phyloP scores from a whole-genome alignment of 371 early-diverging fungal species.

The Mucor velutinosus region DNA sequence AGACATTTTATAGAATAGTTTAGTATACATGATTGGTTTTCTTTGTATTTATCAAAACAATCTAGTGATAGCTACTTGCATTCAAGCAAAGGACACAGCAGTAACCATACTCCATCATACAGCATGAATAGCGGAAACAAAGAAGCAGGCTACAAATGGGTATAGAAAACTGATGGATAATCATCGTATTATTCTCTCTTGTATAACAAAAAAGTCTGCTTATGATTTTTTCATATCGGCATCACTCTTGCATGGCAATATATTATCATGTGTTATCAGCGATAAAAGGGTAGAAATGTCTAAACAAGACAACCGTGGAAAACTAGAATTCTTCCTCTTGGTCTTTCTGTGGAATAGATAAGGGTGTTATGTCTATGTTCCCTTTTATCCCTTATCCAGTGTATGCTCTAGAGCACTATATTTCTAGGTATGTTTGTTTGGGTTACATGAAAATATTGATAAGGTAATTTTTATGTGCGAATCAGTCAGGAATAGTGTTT shows the following conservation, averaged over 20 bases:
- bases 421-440: background rate
- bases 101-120: too few relatives aligned
- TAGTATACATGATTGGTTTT: too few relatives aligned
- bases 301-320: background rate
- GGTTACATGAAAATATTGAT: background rate
- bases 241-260: background rate
- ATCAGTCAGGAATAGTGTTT: background rate
- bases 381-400: background rate
- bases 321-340: background rate
- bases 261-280: background rate
- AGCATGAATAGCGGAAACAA: background rate
- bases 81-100: background rate
- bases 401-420: background rate
- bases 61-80: background rate
- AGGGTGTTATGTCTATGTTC: background rate
- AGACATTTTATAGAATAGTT: background rate
- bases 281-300: background rate
- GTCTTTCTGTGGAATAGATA: background rate
- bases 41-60: too few relatives aligned
- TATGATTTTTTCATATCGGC: background rate
- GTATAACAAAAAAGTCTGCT: background rate
- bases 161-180: background rate
- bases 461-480: conserved; percentile 1
- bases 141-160: background rate
- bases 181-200: background rate